phyloP scores from a whole-genome alignment of 176 grass and related monocot species.

The Ananas comosus region DNA sequence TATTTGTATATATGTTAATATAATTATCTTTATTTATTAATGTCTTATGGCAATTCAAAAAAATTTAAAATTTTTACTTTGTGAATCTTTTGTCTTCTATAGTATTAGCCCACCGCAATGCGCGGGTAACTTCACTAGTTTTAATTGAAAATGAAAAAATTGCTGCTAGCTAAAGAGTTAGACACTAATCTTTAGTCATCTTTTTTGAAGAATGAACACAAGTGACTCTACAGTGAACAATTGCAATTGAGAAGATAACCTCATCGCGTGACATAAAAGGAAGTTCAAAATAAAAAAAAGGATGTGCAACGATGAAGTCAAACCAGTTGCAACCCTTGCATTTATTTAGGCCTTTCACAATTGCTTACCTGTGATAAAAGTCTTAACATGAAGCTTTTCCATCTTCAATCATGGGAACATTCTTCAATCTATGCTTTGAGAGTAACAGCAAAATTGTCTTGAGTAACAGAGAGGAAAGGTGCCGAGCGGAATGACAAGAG shows the following conservation, averaged over 20 bases:
- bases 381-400: constrained; percentile 51
- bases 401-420: constrained; percentile 70
- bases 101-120: no score
- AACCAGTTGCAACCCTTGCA: constrained; percentile 95
- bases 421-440: constrained; percentile 88
- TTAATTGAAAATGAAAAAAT: no score
- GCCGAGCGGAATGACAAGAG: constrained; percentile 48
- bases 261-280: constrained; percentile 80
- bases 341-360: constrained; percentile 70
- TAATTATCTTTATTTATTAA: no score
- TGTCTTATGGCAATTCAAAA: no score
- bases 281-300: constrained; percentile 80
- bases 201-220: no score
- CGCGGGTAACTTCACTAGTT: no score
- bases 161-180: no score
- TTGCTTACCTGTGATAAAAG: constrained; percentile 81
- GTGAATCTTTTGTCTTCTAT: no score
- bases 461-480: constrained; percentile 67
- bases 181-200: no score
- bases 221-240: not conserved
- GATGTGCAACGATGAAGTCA: constrained; percentile 63
- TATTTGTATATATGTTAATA: no score
- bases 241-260: constrained; percentile 30
- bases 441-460: constrained; percentile 66
- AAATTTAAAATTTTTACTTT: no score